A percentile compares a stretch with the other conserved stretches of the same genome.
These are phyloP conservation scores for Sordariomycetes sp. DNA, from an alignment of 2,329 filamentous ascomycete species.

Conservation along the genomic window DNA sequence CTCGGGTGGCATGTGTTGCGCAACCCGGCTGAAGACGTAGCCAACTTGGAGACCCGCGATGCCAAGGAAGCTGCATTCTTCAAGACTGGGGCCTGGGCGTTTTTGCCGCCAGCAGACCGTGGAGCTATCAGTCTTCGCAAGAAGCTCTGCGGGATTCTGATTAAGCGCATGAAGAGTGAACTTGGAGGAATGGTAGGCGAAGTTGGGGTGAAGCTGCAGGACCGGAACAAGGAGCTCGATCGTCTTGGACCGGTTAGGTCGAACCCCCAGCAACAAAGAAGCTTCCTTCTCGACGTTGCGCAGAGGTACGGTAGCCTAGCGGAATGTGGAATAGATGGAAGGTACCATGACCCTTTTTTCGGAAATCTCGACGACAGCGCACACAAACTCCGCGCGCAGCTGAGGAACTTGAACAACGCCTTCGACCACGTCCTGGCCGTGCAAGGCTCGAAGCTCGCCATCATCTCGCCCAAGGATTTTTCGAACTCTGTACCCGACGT, in stretches of 20 bases:
- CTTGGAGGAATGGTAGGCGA: too few relatives aligned
- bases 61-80: slow-evolving; percentile 17
- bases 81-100: slow-evolving; percentile 12
- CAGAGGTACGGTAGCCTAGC: slow-evolving; percentile 21
- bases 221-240: too few relatives aligned
- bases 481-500: too few relatives aligned
- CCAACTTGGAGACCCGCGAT: slow-evolving; percentile 11
- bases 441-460: slow-evolving; percentile 3
- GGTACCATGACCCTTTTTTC: slow-evolving; percentile 27
- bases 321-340: slow-evolving; percentile 15
- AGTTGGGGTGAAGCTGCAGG: too few relatives aligned
- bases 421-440: slow-evolving; percentile 16
- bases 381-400: slow-evolving; percentile 17
- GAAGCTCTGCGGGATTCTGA: slow-evolving; percentile 17
- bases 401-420: slow-evolving; percentile 18
- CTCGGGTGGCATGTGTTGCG: slow-evolving; percentile 42
- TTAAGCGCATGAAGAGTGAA: too few relatives aligned
- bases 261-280: too few relatives aligned
- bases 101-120: too few relatives aligned
- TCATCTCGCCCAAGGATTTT: neutral
- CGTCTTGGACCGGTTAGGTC: too few relatives aligned
- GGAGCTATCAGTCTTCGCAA: slow-evolving; percentile 7
- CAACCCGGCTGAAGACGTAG: slow-evolving; percentile 26
- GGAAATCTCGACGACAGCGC: slow-evolving; percentile 8
- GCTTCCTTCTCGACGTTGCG: slow-evolving; percentile 24